Base-by-base conservation (phyloP, 148 eudicot species). In the Selenicereus undatus region DNA sequence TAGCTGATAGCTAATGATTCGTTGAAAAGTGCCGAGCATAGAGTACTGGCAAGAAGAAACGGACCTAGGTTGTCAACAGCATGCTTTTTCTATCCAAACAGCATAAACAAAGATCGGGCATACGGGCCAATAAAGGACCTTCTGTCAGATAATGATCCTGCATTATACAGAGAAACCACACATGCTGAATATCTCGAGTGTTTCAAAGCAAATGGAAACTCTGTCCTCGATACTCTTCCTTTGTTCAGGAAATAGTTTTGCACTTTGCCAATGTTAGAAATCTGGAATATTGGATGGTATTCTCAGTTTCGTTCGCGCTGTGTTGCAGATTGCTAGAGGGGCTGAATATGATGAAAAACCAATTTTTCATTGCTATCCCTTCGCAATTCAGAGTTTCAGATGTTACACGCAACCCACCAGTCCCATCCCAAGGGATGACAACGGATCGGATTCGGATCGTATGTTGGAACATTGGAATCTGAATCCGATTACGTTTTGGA, bases 11-110 rank as follows among this genome's bases (percentile, higher is more conserved):
- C 81, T 24, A 92, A 92, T 65, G 91, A 89, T 85, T 74, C 68
- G 70, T 81, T 89, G 78, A 88, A 72, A 73, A 89, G 91, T 56
- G 88, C 83, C 79, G 93, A 89, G 83, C 95, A 92, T 62, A 86
- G 93, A 82, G 96, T 92, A 5, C 35, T 90, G 82, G 92, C 96
- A 48, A 86, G 80, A 35, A 56, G 71, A 9, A 54, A 75, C 1
- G 92, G 93, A 60, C 86, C 89, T 0, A 87, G 96, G 58, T 79
- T 90, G n/a, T 92, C 92, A 13, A 80, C 88, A 14, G 95, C 90
- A 35, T 88, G 90, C 70, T 92, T 92, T 86, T 89, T 90, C 84
- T 84, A 62, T 65, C 85, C 92, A 0, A 82, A 84, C 60, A 27
- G 76, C 35, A 75, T n/a, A 27, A 79, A 80, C 70, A 79, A 75